A percentile compares a stretch with the other conserved stretches of the same genome.
phyloP scores from a whole-genome alignment of 176 grass and related monocot genomes.

The Triticum dicoccoides region DNA sequence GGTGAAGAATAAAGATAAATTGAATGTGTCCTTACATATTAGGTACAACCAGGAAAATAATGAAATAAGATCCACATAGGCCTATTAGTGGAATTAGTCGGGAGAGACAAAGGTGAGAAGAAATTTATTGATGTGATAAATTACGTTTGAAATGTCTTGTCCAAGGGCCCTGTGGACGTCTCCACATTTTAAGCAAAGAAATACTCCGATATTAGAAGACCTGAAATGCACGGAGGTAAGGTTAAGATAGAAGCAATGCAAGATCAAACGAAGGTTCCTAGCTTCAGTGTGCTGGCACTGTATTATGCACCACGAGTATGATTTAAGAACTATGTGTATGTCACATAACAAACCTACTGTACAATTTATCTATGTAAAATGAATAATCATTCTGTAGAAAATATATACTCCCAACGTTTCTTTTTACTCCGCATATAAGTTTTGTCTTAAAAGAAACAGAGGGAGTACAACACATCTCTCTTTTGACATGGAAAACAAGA shows the following conservation, averaged over 20 bases:
- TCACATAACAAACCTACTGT: neutral
- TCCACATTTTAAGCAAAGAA: conserved; percentile 99
- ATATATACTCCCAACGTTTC: no score
- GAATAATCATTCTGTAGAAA: neutral
- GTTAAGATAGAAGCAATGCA: neutral
- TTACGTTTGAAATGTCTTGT: conserved; percentile 88
- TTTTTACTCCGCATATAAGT: no score
- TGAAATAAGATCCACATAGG: neutral
- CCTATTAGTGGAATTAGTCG: neutral
- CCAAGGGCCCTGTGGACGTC: conserved; percentile 94
- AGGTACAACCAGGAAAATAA: conserved; percentile 3
- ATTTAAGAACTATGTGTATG: neutral
- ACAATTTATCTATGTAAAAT: conserved; percentile 37
- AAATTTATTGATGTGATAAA: conserved; percentile 11
- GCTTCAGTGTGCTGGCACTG: neutral
- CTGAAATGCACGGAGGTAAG: conserved; percentile 46
- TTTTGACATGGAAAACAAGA: conserved; percentile 9
- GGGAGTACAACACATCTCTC: neutral
- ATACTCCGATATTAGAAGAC: conserved; percentile 92
- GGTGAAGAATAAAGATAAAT: conserved; percentile 19
- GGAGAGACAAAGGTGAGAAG: neutral
- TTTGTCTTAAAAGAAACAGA: no score
- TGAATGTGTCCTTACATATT: conserved; percentile 21
- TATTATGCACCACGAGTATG: conserved; percentile 2
- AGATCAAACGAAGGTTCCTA: conserved; percentile 26